Base-by-base conservation (phyloP, 1,284 basidiomycete species). In the Stygiomarasmius scandens region DNA sequence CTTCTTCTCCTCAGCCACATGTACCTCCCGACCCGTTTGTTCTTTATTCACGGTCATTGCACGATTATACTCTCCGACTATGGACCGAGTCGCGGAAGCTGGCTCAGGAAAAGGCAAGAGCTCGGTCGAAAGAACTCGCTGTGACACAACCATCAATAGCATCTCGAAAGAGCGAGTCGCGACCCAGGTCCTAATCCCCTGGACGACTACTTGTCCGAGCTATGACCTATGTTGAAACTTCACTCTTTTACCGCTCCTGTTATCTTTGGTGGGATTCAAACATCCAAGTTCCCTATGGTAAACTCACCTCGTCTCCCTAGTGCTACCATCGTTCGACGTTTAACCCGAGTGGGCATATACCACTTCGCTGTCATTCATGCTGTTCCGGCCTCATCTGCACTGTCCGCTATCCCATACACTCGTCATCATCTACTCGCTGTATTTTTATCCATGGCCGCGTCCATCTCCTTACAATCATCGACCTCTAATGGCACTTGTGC, bases 71-170 rank as follows among this genome's bases (percentile, higher is more conserved):
- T 32, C 79, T 88, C 54, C 77, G 69, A 43, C 75, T 87, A 48
- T 89, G 87, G 86, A 83, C 82, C 49, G 84, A 89, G 66, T 86
- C 86, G 11, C 76, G 85, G 64, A 78, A 80, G 62, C 67, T 77
- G 56, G 81, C 80, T 36, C 86, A 88, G 66, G 82, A 86, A 66
- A 76, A 75, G 63, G 74, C 77, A 19, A 71, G 72, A 36, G 64
- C 63, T 23, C 44, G 52, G 38, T 48, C 54, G 1, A 55, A 57
- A 29, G 58, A 56, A 19, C 72, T 65, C 46, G 58, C 60, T 20
- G 45, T 56, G 52, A 64, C 55, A 54, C 38, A 12, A 41, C 16
- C n/a, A n/a, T 19, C 38, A 41, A 41, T 19, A 5, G 6, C n/a
- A 19, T 16, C 38, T 41, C 38, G 38, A n/a, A 41, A 19, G 14